Conservation (phyloP, 768 basidiomycete genomes). For the Leucosporidium creatinivorum region DNA sequence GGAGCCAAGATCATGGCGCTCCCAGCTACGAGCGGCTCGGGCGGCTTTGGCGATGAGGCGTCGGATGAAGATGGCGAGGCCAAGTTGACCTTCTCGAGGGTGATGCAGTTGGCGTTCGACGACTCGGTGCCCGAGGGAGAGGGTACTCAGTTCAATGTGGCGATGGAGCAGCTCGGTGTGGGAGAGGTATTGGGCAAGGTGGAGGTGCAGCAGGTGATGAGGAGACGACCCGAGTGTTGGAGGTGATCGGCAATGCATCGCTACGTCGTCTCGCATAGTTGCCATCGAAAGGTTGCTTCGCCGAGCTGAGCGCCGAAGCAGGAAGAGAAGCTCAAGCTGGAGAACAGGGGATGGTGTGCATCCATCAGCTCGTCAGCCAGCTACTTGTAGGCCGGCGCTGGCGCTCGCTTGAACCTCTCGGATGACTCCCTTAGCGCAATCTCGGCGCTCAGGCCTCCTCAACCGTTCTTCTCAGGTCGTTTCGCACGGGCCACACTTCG, state of each 20-base stretch:
- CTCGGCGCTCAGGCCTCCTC: too few species aligned
- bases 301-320: too few species aligned
- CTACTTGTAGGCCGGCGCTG: too few species aligned
- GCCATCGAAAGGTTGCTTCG: too few species aligned
- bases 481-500: too few species aligned
- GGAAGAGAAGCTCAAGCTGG: too few species aligned
- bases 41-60: not conserved
- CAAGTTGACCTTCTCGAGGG: conserved; percentile 45
- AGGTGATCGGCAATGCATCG: conserved; percentile 8
- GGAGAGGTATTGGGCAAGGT: conserved; percentile 54
- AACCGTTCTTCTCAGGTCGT: too few species aligned
- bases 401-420: too few species aligned
- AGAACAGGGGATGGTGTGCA: too few species aligned
- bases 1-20: conserved; percentile 61
- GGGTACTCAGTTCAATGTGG: conserved; percentile 31
- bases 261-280: too few species aligned
- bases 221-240: conserved; percentile 39
- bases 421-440: too few species aligned
- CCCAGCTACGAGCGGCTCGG: conserved; percentile 44
- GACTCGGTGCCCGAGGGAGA: conserved; percentile 40
- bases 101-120: conserved; percentile 52
- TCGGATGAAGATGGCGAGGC: not conserved
- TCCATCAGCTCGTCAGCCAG: too few species aligned
- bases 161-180: conserved; percentile 53
- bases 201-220: conserved; percentile 45